Evolutionary conservation across 2,329 filamentous ascomycete genomes (phyloP).

Genomic region (Sporothrix variecibatus): DNA sequence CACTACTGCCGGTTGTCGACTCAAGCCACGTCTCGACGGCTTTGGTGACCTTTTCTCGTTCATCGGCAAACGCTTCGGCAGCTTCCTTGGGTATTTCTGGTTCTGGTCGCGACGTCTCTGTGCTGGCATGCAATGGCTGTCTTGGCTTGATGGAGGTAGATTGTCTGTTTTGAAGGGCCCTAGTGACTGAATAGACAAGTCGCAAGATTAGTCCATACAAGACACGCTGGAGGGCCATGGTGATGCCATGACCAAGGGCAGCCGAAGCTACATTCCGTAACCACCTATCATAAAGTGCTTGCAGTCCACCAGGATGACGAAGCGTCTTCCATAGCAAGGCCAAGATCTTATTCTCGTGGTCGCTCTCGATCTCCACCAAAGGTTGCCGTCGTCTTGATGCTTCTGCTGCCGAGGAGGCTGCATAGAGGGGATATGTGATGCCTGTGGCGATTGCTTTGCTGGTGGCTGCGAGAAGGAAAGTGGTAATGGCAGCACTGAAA

Average conservation of each 20-base stretch:
- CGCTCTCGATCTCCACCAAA: conserved; percentile 22
- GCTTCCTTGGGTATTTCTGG: not conserved
- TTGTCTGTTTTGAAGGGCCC: conserved; percentile 37
- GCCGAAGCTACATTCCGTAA: conserved; percentile 76
- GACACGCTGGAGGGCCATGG: conserved; percentile 81
- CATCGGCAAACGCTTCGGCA: not conserved
- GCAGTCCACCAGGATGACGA: conserved; percentile 62
- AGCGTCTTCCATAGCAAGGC: conserved; percentile 45
- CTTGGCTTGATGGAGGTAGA: not conserved
- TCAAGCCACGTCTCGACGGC: conserved; percentile 21
- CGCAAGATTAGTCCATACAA: conserved; percentile 73
- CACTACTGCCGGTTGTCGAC: not conserved
- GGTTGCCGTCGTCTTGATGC: conserved; percentile 26
- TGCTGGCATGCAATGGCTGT: not conserved
- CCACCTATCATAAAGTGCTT: conserved; percentile 74
- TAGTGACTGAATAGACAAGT: conserved; percentile 67
- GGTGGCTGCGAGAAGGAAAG: conserved; percentile 64
- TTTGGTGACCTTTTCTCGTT: conserved; percentile 1
- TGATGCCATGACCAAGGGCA: conserved; percentile 82
- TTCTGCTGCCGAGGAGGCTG: conserved; percentile 53
- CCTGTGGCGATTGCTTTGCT: conserved; percentile 77
- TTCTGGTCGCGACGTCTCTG: not conserved
- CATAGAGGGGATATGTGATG: conserved; percentile 81
- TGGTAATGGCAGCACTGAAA: conserved; percentile 36
- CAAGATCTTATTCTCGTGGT: conserved; percentile 26